Evolutionary conservation across 495 filamentous ascomycete species (phyloP).

Genomic region (Penicillium soppii): DNA sequence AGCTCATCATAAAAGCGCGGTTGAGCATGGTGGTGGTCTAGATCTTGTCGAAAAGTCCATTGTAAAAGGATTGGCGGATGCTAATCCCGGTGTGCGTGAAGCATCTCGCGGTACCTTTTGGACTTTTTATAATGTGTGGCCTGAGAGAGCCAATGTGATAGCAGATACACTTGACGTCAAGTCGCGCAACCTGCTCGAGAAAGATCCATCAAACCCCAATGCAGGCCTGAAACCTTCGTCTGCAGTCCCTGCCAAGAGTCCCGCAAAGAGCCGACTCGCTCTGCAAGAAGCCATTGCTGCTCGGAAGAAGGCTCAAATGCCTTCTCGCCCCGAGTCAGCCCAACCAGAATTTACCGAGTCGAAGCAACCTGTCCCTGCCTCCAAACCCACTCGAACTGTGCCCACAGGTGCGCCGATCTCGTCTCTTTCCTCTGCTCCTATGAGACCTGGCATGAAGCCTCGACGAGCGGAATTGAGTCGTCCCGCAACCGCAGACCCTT

Average conservation of each 20-base stretch:
- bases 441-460: slow-evolving; percentile 51
- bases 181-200: slow-evolving; percentile 71
- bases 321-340: slow-evolving; percentile 71
- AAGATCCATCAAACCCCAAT: slow-evolving; percentile 78
- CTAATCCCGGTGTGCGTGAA: slow-evolving; percentile 84
- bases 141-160: slow-evolving; percentile 71
- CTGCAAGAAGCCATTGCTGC: slow-evolving; percentile 81
- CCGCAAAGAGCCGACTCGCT: slow-evolving; percentile 41
- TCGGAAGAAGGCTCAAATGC: slow-evolving; percentile 66
- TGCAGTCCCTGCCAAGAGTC: slow-evolving; percentile 41
- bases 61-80: slow-evolving; percentile 79
- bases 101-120: slow-evolving; percentile 82
- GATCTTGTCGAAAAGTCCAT: slow-evolving; percentile 84
- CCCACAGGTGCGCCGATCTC: slow-evolving; percentile 35
- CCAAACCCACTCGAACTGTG: slow-evolving; percentile 30
- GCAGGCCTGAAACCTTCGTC: slow-evolving; percentile 41
- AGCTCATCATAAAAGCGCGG: slow-evolving; percentile 69
- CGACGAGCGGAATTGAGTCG: slow-evolving; percentile 49
- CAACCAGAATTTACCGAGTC: slow-evolving; percentile 52
- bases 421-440: slow-evolving; percentile 58
- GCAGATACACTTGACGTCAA: slow-evolving; percentile 71
- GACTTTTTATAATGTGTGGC: slow-evolving; percentile 75
- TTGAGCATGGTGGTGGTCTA: slow-evolving; percentile 80
- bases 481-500: slow-evolving; percentile 61
- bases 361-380: slow-evolving; percentile 42